phyloP scores from a whole-genome alignment of 495 filamentous ascomycete species.

The Aspergillus funiculosus region DNA sequence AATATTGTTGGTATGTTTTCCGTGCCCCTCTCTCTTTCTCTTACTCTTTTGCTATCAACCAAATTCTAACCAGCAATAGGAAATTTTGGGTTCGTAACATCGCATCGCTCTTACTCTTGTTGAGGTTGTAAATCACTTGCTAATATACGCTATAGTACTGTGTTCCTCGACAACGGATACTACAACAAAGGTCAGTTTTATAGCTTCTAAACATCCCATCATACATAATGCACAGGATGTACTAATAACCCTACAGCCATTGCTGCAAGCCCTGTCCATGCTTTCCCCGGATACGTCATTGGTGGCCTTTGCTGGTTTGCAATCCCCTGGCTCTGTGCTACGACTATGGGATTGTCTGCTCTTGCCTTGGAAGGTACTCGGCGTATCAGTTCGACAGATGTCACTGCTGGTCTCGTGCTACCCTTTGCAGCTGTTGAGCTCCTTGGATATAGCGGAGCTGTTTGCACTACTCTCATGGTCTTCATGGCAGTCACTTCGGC shows the following conservation, averaged over 20 bases:
- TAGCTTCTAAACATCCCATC: background rate
- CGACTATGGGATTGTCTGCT: slow-evolving; percentile 88
- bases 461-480: slow-evolving; percentile 74
- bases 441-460: slow-evolving; percentile 81
- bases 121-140: background rate
- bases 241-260: slow-evolving; percentile 50
- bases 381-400: slow-evolving; percentile 68
- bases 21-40: background rate
- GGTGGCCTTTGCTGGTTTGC: slow-evolving; percentile 93
- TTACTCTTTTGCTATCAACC: too few species aligned
- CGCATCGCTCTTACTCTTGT: background rate
- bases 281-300: slow-evolving; percentile 87
- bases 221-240: background rate
- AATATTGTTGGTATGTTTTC: slow-evolving; percentile 79
- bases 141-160: slow-evolving; percentile 46
- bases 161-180: slow-evolving; percentile 77
- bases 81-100: slow-evolving; percentile 32
- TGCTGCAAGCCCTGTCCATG: slow-evolving; percentile 80
- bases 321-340: slow-evolving; percentile 89
- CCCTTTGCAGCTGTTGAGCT: slow-evolving; percentile 87
- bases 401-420: slow-evolving; percentile 80
- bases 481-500: slow-evolving; percentile 97
- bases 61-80: slow-evolving; percentile 10
- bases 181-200: slow-evolving; percentile 70
- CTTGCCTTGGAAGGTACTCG: slow-evolving; percentile 71